Percentiles rank a stretch among this genome's conserved stretches.
These are phyloP conservation scores for Viola odorata DNA, from an alignment of 345 rosid species.

Conservation along the genomic window DNA sequence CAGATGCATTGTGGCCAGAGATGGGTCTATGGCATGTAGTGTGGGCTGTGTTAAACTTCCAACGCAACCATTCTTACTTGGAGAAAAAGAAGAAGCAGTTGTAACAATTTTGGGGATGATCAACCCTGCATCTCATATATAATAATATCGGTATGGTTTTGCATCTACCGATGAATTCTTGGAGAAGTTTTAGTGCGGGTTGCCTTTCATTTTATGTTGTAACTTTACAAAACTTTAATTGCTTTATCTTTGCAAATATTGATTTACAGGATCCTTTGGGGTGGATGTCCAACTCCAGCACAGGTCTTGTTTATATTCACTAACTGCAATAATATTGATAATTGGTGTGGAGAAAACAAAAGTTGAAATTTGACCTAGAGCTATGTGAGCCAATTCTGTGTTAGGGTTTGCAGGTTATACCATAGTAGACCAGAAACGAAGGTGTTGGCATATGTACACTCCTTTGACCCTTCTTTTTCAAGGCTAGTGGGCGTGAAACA, in stretches of 20 bases:
- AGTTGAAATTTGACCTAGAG: too few species aligned
- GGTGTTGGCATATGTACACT: too few species aligned
- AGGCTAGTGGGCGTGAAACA: too few species aligned
- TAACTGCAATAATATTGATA: too few species aligned
- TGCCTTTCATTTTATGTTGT: neutral
- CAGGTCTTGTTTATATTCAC: too few species aligned
- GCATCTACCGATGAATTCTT: neutral
- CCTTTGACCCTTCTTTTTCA: too few species aligned
- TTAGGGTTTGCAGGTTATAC: too few species aligned
- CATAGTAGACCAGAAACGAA: too few species aligned
- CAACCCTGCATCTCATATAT: neutral
- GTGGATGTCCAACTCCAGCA: too few species aligned
- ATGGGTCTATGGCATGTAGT: conserved; percentile 61
- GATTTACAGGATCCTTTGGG: neutral
- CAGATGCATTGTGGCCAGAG: conserved; percentile 77
- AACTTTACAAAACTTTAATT: neutral
- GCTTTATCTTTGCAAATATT: neutral
- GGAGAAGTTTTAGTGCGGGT: neutral
- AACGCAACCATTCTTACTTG: conserved; percentile 45
- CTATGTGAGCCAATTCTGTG: too few species aligned
- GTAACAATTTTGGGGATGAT: neutral
- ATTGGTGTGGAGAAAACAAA: too few species aligned
- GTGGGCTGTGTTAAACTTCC: conserved; percentile 63
- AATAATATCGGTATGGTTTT: neutral
- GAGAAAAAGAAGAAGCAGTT: conserved; percentile 59